These are phyloP conservation scores for Mimosa pudica DNA, from an alignment of 306 rosid genomes.

Conservation along the genomic window DNA sequence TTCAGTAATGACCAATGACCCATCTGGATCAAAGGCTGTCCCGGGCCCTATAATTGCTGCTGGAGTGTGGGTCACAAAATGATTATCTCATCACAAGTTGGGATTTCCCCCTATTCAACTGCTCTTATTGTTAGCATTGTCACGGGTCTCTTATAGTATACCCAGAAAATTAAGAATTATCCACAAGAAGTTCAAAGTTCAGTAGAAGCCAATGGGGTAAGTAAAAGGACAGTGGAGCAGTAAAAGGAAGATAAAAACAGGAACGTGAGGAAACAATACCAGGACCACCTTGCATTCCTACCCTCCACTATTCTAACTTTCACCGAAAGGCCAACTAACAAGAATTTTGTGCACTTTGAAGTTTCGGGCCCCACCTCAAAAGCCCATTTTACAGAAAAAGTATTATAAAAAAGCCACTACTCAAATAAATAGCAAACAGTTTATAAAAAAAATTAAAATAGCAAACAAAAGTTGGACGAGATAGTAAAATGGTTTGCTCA, in stretches of 20 bases:
- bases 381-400: conserved; percentile 16
- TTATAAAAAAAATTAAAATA: too few species aligned
- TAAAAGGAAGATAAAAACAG: neutral
- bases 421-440: neutral
- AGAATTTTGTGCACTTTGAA: conserved; percentile 23
- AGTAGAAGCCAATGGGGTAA: neutral
- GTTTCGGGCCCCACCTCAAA: conserved; percentile 35
- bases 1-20: neutral
- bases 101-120: neutral
- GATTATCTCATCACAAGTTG: neutral
- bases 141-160: neutral
- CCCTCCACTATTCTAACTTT: conserved; percentile 29
- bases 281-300: neutral
- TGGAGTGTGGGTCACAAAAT: neutral
- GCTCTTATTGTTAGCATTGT: neutral
- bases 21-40: neutral
- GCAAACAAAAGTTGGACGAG: too few species aligned
- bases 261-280: neutral
- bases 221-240: neutral
- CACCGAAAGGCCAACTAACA: conserved; percentile 20
- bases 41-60: neutral
- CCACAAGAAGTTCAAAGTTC: neutral
- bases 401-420: neutral
- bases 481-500: too few species aligned
- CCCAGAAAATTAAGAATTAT: neutral